Evolutionary conservation across 163 green algal species (phyloP).

Genomic region (Scenedesmus sp.): DNA sequence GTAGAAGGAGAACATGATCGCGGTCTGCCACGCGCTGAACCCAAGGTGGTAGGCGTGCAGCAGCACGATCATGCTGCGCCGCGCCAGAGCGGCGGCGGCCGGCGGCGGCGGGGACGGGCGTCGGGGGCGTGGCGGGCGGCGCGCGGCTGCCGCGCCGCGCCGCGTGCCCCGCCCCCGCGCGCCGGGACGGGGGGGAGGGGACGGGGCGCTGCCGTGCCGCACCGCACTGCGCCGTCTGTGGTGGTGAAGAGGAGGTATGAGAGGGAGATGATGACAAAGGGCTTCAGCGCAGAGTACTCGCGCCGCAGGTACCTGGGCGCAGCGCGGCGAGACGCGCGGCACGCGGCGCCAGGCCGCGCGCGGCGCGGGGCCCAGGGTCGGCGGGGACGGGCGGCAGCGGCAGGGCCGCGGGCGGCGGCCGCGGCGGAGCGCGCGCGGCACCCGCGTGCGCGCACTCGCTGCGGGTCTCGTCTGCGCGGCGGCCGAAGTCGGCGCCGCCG

Average conservation of each 20-base stretch:
- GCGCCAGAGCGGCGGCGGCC: background rate
- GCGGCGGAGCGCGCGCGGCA: background rate
- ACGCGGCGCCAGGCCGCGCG: background rate
- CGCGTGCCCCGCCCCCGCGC: too few species aligned
- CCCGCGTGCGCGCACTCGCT: constrained; percentile 12
- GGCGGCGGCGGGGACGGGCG: too few species aligned
- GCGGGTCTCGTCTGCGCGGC: constrained; percentile 37
- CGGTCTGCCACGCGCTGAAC: constrained; percentile 74
- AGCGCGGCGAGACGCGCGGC: background rate
- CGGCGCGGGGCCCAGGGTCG: too few species aligned
- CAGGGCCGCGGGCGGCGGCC: background rate
- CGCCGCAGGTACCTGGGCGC: constrained; percentile 44
- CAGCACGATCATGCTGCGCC: constrained; percentile 85
- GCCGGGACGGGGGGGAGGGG: background rate
- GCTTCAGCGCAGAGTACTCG: constrained; percentile 65
- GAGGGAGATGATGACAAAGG: constrained; percentile 83
- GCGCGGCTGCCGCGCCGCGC: background rate
- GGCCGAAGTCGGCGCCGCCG: constrained; percentile 32
- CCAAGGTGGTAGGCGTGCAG: constrained; percentile 82
- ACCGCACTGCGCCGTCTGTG: constrained; percentile 73
- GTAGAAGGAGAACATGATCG: constrained; percentile 88
- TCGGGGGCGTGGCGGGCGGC: background rate
- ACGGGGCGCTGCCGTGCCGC: too few species aligned
- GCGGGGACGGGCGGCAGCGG: background rate
- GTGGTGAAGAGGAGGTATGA: constrained; percentile 83